These are phyloP conservation scores for Kwoniella europaea DNA, from an alignment of 768 basidiomycete species.

Conservation along the genomic window DNA sequence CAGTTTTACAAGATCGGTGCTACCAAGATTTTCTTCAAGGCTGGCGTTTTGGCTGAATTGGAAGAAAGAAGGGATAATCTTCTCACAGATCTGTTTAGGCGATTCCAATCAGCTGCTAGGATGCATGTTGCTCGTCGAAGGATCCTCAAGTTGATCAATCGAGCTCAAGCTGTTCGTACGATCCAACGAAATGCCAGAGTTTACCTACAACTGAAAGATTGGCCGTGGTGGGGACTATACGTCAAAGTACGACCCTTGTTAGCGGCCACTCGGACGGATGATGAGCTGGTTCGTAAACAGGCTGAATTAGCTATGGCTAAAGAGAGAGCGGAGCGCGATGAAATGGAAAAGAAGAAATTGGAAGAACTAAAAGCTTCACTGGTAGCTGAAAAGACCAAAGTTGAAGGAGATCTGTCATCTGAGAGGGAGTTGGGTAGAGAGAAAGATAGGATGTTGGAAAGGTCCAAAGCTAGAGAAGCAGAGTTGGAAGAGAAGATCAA, in stretches of 20 bases:
- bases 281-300: slow-evolving; percentile 79
- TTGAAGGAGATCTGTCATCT: slow-evolving; percentile 79
- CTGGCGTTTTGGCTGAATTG: slow-evolving; percentile 92
- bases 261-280: slow-evolving; percentile 88
- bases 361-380: slow-evolving; percentile 80
- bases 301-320: slow-evolving; percentile 75
- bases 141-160: slow-evolving; percentile 91
- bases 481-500: slow-evolving; percentile 84
- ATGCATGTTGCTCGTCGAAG: slow-evolving; percentile 86
- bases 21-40: slow-evolving; percentile 99
- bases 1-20: slow-evolving; percentile 86
- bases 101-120: slow-evolving; percentile 81
- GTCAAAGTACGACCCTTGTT: slow-evolving; percentile 94
- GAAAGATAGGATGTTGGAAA: slow-evolving; percentile 79
- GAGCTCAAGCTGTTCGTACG: slow-evolving; percentile 85
- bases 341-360: slow-evolving; percentile 75
- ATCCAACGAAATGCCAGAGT: slow-evolving; percentile 93
- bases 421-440: slow-evolving; percentile 80
- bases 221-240: slow-evolving; percentile 99
- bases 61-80: slow-evolving; percentile 88
- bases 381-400: slow-evolving; percentile 79
- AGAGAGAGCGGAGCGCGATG: slow-evolving; percentile 85
- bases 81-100: slow-evolving; percentile 86
- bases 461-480: slow-evolving; percentile 81
- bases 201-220: slow-evolving; percentile 85